Evolutionary conservation across 345 rosid genomes (phyloP).

Genomic region (Citrus sp.): DNA sequence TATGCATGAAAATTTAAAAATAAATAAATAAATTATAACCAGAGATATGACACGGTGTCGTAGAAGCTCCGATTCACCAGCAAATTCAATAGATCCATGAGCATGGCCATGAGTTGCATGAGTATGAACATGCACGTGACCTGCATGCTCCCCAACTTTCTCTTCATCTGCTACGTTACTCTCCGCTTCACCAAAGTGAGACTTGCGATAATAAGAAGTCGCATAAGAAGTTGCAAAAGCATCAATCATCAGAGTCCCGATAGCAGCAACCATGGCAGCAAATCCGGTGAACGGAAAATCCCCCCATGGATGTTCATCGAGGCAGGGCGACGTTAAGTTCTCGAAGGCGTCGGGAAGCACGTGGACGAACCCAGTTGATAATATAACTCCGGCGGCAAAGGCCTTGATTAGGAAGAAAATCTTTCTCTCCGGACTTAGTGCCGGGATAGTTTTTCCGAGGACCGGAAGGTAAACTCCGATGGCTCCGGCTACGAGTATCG

Average conservation of each 20-base stretch:
- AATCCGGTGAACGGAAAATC: slow-evolving; percentile 48
- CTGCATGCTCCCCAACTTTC: slow-evolving; percentile 20
- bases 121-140: slow-evolving; percentile 12
- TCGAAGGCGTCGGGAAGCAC: slow-evolving; percentile 54
- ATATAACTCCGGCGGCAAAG: slow-evolving; percentile 53
- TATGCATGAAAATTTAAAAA: too few species aligned
- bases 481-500: slow-evolving; percentile 45
- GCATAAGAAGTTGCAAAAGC: slow-evolving; percentile 39
- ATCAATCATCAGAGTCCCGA: slow-evolving; percentile 49
- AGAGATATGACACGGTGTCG: slow-evolving; percentile 46
- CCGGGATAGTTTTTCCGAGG: slow-evolving; percentile 31
- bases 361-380: slow-evolving; percentile 49
- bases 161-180: slow-evolving; percentile 5
- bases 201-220: neutral
- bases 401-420: slow-evolving; percentile 47
- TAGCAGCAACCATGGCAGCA: slow-evolving; percentile 41
- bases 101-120: slow-evolving; percentile 44
- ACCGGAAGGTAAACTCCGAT: slow-evolving; percentile 51
- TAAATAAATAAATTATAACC: neutral
- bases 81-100: slow-evolving; percentile 12
- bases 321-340: slow-evolving; percentile 40
- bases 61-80: slow-evolving; percentile 27
- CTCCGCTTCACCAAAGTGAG: neutral
- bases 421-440: slow-evolving; percentile 37
- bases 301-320: slow-evolving; percentile 40